Conservation (phyloP, 371 early-diverging fungal genomes). For the Entomophthora muscae region DNA sequence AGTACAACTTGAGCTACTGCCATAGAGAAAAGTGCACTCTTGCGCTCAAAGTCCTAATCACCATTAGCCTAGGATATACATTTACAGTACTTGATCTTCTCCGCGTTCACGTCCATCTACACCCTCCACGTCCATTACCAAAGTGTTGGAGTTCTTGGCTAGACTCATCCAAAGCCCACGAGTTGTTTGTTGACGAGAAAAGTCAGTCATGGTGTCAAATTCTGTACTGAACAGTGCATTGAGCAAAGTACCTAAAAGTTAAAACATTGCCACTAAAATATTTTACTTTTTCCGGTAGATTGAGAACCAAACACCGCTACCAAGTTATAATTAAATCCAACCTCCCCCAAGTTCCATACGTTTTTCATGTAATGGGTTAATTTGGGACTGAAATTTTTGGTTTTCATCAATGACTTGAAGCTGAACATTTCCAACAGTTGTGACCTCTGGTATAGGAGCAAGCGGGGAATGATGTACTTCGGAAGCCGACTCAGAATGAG, state of each 20-base stretch:
- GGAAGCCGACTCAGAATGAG: too few relatives aligned
- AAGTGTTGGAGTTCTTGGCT: conserved; percentile 58
- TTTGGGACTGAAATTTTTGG: conserved; percentile 25
- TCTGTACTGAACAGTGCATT: conserved; percentile 86
- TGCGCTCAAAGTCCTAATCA: conserved; percentile 87
- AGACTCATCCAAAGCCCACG: conserved; percentile 92
- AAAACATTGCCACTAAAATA: background rate
- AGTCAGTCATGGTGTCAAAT: conserved; percentile 88
- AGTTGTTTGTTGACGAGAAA: conserved; percentile 75
- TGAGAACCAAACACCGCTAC: conserved; percentile 97
- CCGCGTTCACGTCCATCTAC: conserved; percentile 97
- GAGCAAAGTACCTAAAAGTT: conserved; percentile 65
- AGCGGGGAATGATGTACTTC: background rate
- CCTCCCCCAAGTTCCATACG: conserved; percentile 64
- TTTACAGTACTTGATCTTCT: conserved; percentile 67
- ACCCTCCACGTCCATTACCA: conserved; percentile 97
- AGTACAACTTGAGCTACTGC: conserved; percentile 90
- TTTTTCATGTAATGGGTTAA: conserved; percentile 50
- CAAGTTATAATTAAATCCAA: conserved; percentile 87
- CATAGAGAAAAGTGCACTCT: conserved; percentile 90
- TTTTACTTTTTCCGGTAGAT: conserved; percentile 93
- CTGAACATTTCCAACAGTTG: background rate
- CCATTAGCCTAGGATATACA: background rate
- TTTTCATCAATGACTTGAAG: conserved; percentile 11
- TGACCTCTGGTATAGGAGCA: background rate